Percentiles rank a stretch among this genome's conserved stretches.
These are phyloP conservation scores for Rhizodiscina lignyota DNA, from an alignment of 495 filamentous ascomycete genomes.

Conservation along the genomic window DNA sequence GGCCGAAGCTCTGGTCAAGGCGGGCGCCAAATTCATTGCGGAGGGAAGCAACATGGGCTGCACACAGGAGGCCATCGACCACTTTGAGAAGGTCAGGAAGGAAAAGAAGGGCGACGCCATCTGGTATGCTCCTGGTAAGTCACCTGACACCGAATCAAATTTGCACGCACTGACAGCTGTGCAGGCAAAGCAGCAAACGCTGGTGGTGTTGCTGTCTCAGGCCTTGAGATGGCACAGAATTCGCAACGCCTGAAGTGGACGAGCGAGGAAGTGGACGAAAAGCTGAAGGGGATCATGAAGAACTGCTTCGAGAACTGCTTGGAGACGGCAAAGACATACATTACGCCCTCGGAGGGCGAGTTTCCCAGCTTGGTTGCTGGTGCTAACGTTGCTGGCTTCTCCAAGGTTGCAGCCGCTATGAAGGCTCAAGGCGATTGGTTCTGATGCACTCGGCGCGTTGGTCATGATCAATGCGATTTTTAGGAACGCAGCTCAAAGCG, in stretches of 20 bases:
- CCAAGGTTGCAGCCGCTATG: conserved; percentile 92
- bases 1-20: conserved; percentile 60
- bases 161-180: neutral
- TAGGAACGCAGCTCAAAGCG: too few species aligned
- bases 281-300: conserved; percentile 90
- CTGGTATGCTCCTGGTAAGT: conserved; percentile 85
- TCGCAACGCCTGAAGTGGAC: conserved; percentile 63
- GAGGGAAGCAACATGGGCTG: conserved; percentile 99
- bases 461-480: too few species aligned
- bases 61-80: conserved; percentile 85
- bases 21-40: conserved; percentile 72
- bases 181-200: conserved; percentile 79
- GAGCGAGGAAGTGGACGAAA: conserved; percentile 74
- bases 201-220: conserved; percentile 92
- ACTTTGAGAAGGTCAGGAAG: conserved; percentile 71
- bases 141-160: neutral
- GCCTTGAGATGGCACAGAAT: conserved; percentile 99
- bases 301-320: conserved; percentile 84
- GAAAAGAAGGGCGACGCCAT: conserved; percentile 55
- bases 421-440: conserved; percentile 94
- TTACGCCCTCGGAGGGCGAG: conserved; percentile 57
- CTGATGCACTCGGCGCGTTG: neutral
- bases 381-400: conserved; percentile 93
- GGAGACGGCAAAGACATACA: conserved; percentile 75
- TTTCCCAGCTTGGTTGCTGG: conserved; percentile 83